Conservation (phyloP, 2,329 filamentous ascomycete genomes). For the Verticillium longisporum region DNA sequence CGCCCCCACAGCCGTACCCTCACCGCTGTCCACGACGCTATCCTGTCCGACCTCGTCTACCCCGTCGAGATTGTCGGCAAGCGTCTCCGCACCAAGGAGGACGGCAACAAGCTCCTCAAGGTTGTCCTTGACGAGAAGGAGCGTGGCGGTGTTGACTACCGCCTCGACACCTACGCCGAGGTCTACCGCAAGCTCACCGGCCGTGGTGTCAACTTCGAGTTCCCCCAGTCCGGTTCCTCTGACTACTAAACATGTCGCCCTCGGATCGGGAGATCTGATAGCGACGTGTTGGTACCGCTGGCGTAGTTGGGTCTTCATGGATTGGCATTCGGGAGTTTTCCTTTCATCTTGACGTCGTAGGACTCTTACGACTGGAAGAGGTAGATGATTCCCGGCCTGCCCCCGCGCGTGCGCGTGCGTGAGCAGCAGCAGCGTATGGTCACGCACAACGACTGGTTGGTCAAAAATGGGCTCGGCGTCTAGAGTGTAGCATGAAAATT, state of each 20-base stretch:
- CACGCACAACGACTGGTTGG: constrained; percentile 5
- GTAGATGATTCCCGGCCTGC: neutral
- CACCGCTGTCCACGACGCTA: constrained; percentile 97
- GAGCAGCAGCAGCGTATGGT: neutral
- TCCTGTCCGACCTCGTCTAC: constrained; percentile 97
- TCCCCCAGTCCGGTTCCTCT: constrained; percentile 73
- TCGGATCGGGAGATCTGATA: neutral
- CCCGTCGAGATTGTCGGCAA: constrained; percentile 99
- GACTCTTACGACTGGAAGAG: neutral
- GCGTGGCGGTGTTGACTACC: constrained; percentile 98
- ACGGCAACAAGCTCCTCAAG: constrained; percentile 97
- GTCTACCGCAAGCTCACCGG: constrained; percentile 98
- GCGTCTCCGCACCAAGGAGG: constrained; percentile 97
- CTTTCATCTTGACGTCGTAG: neutral
- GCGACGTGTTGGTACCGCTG: neutral
- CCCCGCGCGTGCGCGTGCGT: neutral
- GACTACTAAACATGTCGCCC: constrained; percentile 65
- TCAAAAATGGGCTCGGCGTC: constrained; percentile 40
- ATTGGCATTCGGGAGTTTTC: neutral
- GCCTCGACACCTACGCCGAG: constrained; percentile 98
- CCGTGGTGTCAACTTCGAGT: constrained; percentile 96
- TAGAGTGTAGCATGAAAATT: constrained; percentile 42
- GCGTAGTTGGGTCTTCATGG: neutral
- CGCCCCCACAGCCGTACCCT: constrained; percentile 95
- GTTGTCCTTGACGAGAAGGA: constrained; percentile 99